phyloP scores from a whole-genome alignment of 495 filamentous ascomycete species.

The Trichoderma virens region DNA sequence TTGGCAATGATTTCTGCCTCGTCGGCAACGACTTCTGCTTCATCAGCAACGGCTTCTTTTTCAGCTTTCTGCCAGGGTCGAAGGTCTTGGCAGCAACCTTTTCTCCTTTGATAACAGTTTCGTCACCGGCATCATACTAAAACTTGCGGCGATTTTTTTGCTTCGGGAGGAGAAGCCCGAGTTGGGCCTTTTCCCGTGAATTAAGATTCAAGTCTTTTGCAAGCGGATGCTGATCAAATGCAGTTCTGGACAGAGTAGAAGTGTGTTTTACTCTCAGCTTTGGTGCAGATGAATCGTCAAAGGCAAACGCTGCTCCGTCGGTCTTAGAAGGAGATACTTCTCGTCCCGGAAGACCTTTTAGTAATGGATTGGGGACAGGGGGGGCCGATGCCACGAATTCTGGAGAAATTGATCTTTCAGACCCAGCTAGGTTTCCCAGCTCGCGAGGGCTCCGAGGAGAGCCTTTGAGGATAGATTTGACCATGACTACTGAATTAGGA shows the following conservation, averaged over 20 bases:
- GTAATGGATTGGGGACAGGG: not conserved
- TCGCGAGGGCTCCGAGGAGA: slow-evolving; percentile 1
- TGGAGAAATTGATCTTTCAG: not conserved
- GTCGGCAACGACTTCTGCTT: not conserved
- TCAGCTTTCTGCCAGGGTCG: not conserved
- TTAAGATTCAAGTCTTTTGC: not conserved
- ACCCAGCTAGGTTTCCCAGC: not conserved
- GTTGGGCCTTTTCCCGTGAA: slow-evolving; percentile 6
- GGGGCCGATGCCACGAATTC: slow-evolving; percentile 1
- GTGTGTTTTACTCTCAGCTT: not conserved
- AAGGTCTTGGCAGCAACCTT: not conserved
- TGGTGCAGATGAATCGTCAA: not conserved
- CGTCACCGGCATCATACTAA: not conserved
- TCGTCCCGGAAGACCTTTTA: slow-evolving; percentile 7
- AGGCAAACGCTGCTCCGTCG: slow-evolving; percentile 7
- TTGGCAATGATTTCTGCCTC: not conserved
- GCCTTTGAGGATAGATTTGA: slow-evolving; percentile 1
- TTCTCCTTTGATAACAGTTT: not conserved
- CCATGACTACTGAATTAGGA: not conserved
- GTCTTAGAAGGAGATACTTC: slow-evolving; percentile 2
- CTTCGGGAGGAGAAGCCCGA: slow-evolving; percentile 9
- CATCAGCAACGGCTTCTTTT: not conserved
- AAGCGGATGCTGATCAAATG: slow-evolving; percentile 7
- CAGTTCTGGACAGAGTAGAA: not conserved
- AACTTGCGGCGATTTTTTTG: not conserved